A percentile compares a stretch with the other conserved stretches of the same genome.
These are phyloP conservation scores for Candida pseudofarinosa DNA, from an alignment of 805 yeast genomes.

Conservation along the genomic window DNA sequence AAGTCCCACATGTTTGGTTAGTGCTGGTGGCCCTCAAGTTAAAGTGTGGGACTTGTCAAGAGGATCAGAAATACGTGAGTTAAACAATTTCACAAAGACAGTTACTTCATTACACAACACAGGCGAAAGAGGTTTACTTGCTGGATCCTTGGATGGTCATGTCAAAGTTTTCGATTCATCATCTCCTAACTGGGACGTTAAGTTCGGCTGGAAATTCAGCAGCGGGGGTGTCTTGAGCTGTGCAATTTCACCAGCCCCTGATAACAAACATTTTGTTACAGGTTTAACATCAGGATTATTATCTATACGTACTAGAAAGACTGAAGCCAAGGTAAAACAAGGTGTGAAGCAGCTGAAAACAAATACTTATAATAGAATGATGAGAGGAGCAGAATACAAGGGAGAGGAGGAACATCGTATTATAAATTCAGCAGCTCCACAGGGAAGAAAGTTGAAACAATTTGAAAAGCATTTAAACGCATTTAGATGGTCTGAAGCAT, in stretches of 20 bases:
- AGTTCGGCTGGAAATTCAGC: constrained; percentile 96
- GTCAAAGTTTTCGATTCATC: constrained; percentile 87
- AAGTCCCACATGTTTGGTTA: constrained; percentile 68
- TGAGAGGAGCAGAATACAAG: constrained; percentile 85
- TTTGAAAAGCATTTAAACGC: constrained; percentile 83
- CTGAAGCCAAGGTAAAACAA: constrained; percentile 53
- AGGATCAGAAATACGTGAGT: constrained; percentile 63
- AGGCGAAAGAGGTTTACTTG: constrained; percentile 74
- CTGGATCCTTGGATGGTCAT: constrained; percentile 96
- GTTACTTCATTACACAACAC: constrained; percentile 80
- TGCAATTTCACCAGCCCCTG: constrained; percentile 76
- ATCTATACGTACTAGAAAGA: constrained; percentile 82
- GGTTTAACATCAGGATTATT: constrained; percentile 88
- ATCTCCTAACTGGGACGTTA: constrained; percentile 74
- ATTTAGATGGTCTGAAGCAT: constrained; percentile 90
- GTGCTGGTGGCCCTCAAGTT: constrained; percentile 77
- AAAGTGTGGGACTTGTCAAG: constrained; percentile 91
- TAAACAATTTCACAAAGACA: constrained; percentile 88
- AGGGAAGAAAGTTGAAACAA: constrained; percentile 62
- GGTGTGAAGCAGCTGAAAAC: constrained; percentile 49
- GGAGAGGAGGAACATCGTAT: constrained; percentile 84
- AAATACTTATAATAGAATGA: constrained; percentile 71
- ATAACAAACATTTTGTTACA: constrained; percentile 79
- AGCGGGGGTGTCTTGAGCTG: constrained; percentile 80
- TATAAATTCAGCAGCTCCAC: constrained; percentile 51